Base-by-base conservation (phyloP, 805 yeast genomes). In the Candida tibetensis region DNA sequence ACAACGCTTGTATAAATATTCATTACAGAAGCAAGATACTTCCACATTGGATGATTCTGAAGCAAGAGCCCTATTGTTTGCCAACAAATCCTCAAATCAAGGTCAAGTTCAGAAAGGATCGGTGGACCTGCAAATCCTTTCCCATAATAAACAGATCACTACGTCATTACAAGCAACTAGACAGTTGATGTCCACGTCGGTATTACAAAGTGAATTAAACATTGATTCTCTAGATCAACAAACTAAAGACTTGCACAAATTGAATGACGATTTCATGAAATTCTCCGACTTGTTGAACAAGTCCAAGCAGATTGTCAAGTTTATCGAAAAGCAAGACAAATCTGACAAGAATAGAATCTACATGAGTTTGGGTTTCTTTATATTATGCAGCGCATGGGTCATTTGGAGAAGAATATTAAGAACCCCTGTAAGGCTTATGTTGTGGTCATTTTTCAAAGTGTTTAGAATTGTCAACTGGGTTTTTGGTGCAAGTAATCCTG, bases 291-390 rank as follows among this genome's bases (percentile, higher is more conserved):
- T 76, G 5, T 51, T 77, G 26, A 47, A 56, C 34, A 66, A 59
- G 36, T 71, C 79, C 1, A 66, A 63, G 32, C 64, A 65, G 17
- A 63, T 77, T 28, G 79, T 77, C 28, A 66, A 63, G 44, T 66
- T 71, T 34, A 76, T 77, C 29, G 79, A 76, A 44, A 73, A 71
- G 46, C 73, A 77, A 36, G 78, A 77, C 46, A 60, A 65, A 37
- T 56, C 62, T 3, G 81, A 77, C 45, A 66, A 74, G 40, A 52
- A 66, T 34, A 62, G 76, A 30, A 76, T 76, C 17, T 76, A 75
- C 50, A 42, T 69, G 37, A 65, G 78, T 18, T 41, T 74, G 4
- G 73, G 69, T 13, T 71, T 76, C 41, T 69, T 76, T 37, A 40
- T 64, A 17, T 39, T 65, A 1, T 74, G 75, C 28, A 68, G 77